Percentiles rank a stretch among this genome's conserved stretches.
phyloP scores from a whole-genome alignment of 176 grass and related monocot genomes.

The Tillandsia fasciculata region DNA sequence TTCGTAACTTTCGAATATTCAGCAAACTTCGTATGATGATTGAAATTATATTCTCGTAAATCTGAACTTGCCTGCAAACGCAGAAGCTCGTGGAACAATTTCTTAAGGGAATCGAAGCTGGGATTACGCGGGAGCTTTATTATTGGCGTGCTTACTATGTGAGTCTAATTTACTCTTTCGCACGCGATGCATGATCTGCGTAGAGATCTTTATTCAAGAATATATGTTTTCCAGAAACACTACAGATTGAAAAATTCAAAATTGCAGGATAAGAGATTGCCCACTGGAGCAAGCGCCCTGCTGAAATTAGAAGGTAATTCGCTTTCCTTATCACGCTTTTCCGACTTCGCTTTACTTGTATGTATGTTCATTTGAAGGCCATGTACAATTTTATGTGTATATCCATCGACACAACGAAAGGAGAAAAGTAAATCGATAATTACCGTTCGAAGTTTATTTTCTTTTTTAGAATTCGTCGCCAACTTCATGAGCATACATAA shows the following conservation, averaged over 20 bases:
- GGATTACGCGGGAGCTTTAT: conserved; percentile 44
- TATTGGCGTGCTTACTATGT: conserved; percentile 73
- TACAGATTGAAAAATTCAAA: neutral
- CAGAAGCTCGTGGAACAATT: conserved; percentile 60
- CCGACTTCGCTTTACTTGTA: neutral
- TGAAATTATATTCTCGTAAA: neutral
- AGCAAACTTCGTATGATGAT: neutral
- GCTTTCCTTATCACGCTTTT: neutral
- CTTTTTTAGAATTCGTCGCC: conserved; percentile 45
- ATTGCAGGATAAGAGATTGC: conserved; percentile 65
- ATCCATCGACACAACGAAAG: no score
- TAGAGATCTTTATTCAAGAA: no score
- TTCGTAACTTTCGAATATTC: conserved; percentile 1
- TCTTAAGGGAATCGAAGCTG: conserved; percentile 39
- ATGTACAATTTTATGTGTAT: no score
- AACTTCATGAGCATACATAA: conserved; percentile 66
- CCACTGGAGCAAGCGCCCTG: conserved; percentile 46
- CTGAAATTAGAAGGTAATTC: conserved; percentile 41
- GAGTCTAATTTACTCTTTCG: conserved; percentile 7
- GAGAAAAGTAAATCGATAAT: no score
- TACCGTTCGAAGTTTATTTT: neutral
- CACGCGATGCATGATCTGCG: neutral
- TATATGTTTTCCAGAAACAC: neutral
- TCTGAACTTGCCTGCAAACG: neutral
- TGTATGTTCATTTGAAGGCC: no score